A percentile compares a stretch with the other conserved stretches of the same genome.
These are phyloP conservation scores for Malania oleifera DNA, from an alignment of 164 flowering plant genomes.

Conservation along the genomic window DNA sequence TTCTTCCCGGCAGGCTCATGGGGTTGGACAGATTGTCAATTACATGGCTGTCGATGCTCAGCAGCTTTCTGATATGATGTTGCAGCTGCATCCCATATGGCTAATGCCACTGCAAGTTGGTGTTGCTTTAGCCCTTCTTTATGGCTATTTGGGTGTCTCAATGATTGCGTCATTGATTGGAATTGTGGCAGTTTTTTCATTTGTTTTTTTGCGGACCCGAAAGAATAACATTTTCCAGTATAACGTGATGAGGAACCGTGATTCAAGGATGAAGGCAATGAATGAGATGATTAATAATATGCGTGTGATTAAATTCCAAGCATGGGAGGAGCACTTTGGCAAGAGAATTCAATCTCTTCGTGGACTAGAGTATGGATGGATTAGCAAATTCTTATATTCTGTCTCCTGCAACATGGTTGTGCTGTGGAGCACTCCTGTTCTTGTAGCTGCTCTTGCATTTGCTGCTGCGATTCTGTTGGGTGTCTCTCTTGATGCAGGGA, in stretches of 20 bases:
- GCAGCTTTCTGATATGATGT: neutral
- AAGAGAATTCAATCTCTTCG: slow-evolving; percentile 14
- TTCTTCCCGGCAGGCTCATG: slow-evolving; percentile 17
- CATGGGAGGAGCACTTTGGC: slow-evolving; percentile 19
- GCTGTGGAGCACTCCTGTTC: slow-evolving; percentile 15
- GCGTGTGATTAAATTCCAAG: slow-evolving; percentile 22
- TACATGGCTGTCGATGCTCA: slow-evolving; percentile 16
- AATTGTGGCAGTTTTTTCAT: neutral
- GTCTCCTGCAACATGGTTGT: slow-evolving; percentile 4
- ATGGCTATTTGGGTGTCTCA: slow-evolving; percentile 9
- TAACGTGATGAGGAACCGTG: slow-evolving; percentile 3
- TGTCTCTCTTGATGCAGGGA: slow-evolving; percentile 13
- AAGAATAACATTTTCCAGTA: slow-evolving; percentile 10
- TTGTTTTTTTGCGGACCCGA: neutral
- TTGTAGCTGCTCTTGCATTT: slow-evolving; percentile 11
- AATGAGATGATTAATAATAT: slow-evolving; percentile 18
- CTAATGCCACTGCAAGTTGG: neutral
- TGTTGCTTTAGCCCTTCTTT: slow-evolving; percentile 8
- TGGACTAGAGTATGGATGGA: slow-evolving; percentile 11
- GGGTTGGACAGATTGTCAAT: slow-evolving; percentile 19
- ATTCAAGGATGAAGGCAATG: slow-evolving; percentile 18
- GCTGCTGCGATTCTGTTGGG: slow-evolving; percentile 9
- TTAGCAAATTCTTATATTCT: slow-evolving; percentile 11
- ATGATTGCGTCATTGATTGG: slow-evolving; percentile 2
- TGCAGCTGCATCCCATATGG: neutral